Conservation (phyloP, 169 alveolate species). For the Cyclospora cayetanensis region DNA sequence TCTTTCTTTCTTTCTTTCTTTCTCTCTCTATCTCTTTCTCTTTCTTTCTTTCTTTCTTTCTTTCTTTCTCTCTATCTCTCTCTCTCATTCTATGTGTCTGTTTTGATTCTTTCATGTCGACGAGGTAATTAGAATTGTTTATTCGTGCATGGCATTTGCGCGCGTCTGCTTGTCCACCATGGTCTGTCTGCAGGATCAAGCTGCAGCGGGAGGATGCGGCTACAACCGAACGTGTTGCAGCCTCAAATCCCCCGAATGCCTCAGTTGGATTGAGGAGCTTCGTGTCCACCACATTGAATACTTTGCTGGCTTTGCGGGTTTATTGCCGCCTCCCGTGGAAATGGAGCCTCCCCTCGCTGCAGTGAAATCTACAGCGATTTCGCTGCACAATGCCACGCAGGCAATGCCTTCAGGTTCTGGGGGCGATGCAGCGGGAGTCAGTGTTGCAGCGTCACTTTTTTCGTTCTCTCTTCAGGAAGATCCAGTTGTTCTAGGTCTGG, state of each 20-base stretch:
- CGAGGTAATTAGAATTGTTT: too few relatives aligned
- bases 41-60: not conserved
- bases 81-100: not conserved
- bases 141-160: too few relatives aligned
- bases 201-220: not conserved
- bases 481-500: slow-evolving; percentile 1
- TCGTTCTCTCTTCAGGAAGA: slow-evolving; percentile 21
- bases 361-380: slow-evolving; percentile 27
- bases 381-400: slow-evolving; percentile 28
- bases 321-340: slow-evolving; percentile 18
- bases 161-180: too few relatives aligned
- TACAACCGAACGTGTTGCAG: slow-evolving; percentile 6
- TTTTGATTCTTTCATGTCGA: not conserved
- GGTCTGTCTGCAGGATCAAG: not conserved
- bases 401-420: not conserved
- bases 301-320: slow-evolving; percentile 13
- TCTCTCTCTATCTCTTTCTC: not conserved
- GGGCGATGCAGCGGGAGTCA: slow-evolving; percentile 7
- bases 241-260: not conserved
- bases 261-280: slow-evolving; percentile 39
- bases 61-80: too few relatives aligned
- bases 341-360: slow-evolving; percentile 25
- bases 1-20: not conserved
- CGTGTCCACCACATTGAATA: slow-evolving; percentile 20
- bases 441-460: not conserved